These are phyloP conservation scores for Serendipita vermifera DNA, from an alignment of 768 basidiomycete genomes.

Conservation along the genomic window DNA sequence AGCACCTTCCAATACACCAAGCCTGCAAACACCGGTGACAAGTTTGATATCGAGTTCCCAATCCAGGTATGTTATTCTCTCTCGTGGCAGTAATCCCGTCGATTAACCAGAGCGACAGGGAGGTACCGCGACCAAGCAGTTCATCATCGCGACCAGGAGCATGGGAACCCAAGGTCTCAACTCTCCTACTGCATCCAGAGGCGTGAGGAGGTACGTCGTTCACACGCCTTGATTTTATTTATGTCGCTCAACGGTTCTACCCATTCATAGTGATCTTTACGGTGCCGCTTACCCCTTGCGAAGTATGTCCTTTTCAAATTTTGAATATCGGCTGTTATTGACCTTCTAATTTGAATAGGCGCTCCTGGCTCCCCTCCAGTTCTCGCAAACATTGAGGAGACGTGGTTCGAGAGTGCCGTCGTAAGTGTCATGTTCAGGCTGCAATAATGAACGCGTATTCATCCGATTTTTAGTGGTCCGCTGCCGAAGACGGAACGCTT, in stretches of 20 bases:
- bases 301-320: not conserved
- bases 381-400: not conserved
- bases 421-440: not conserved
- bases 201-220: not conserved
- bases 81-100: not conserved
- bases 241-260: not conserved
- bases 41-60: not conserved
- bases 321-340: not conserved
- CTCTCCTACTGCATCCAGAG: not conserved
- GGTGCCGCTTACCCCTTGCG: not conserved
- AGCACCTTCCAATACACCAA: not conserved
- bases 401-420: conserved; percentile 9
- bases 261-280: not conserved
- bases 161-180: not conserved
- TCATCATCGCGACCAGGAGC: conserved; percentile 1
- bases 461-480: not conserved
- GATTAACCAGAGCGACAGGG: not conserved
- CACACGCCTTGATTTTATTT: too few species aligned
- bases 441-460: not conserved
- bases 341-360: not conserved
- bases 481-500: not conserved
- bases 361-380: not conserved
- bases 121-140: not conserved
- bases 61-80: not conserved
- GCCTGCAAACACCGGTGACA: not conserved